Percentiles rank a stretch among this genome's conserved stretches.
phyloP scores from a whole-genome alignment of 495 filamentous ascomycete species.

The Penicillium alfredii region DNA sequence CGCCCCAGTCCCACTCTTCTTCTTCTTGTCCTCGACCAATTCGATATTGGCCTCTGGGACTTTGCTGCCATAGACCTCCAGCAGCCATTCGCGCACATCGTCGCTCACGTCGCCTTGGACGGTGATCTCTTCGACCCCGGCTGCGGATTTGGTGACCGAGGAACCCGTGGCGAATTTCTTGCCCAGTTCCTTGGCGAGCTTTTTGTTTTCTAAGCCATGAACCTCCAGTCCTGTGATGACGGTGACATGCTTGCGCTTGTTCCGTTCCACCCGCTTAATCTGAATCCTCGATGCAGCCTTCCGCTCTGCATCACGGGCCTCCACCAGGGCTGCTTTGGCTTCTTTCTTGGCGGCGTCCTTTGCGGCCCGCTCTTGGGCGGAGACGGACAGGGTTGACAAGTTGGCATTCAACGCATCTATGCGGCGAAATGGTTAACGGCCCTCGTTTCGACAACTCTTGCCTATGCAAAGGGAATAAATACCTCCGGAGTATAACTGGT shows the following conservation, averaged over 20 bases:
- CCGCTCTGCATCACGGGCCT: slow-evolving; percentile 69
- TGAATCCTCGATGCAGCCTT: slow-evolving; percentile 73
- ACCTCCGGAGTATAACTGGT: slow-evolving; percentile 80
- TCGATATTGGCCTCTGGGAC: slow-evolving; percentile 95
- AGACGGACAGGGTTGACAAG: slow-evolving; percentile 76
- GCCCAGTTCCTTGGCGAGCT: slow-evolving; percentile 52
- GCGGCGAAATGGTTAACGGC: slow-evolving; percentile 2
- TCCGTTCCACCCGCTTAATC: slow-evolving; percentile 95
- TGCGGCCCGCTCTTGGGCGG: slow-evolving; percentile 83
- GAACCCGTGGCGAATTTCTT: slow-evolving; percentile 76
- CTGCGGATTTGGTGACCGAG: slow-evolving; percentile 82
- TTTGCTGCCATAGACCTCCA: slow-evolving; percentile 71
- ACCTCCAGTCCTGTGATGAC: slow-evolving; percentile 83
- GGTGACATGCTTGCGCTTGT: slow-evolving; percentile 95
- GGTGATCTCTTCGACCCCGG: slow-evolving; percentile 90
- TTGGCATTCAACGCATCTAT: slow-evolving; percentile 77
- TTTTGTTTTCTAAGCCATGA: slow-evolving; percentile 89
- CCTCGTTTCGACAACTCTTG: background rate
- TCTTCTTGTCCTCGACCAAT: slow-evolving; percentile 89
- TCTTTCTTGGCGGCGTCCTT: slow-evolving; percentile 95
- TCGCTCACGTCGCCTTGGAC: slow-evolving; percentile 96
- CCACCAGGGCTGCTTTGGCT: slow-evolving; percentile 79
- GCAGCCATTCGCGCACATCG: slow-evolving; percentile 84
- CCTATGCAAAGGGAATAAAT: background rate
- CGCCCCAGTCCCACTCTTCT: slow-evolving; percentile 41